phyloP scores from a whole-genome alignment of 495 filamentous ascomycete species.

The Trichodelitschia bisporula region DNA sequence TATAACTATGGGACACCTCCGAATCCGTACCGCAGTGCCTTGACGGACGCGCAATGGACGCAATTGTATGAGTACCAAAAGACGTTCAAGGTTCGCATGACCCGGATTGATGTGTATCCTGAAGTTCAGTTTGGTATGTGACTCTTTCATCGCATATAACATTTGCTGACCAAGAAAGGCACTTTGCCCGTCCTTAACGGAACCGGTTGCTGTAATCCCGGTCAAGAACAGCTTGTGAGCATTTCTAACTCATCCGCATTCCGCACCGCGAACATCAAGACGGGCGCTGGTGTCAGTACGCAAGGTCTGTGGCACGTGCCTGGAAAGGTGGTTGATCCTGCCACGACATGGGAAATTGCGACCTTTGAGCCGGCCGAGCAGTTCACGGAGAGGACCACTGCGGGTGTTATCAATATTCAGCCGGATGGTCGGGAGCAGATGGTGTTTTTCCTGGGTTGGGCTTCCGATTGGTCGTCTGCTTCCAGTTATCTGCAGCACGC shows the following conservation, averaged over 20 bases:
- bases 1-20: slow-evolving; percentile 26
- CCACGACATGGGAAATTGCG: slow-evolving; percentile 27
- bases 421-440: slow-evolving; percentile 28
- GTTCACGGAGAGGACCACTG: slow-evolving; percentile 16
- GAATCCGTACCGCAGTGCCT: slow-evolving; percentile 23
- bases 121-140: background rate
- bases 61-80: background rate
- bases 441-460: slow-evolving; percentile 32
- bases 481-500: slow-evolving; percentile 34
- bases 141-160: too few relatives aligned
- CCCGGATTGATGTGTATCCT: background rate
- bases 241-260: slow-evolving; percentile 25
- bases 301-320: slow-evolving; percentile 32
- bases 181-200: slow-evolving; percentile 9
- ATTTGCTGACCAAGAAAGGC: too few relatives aligned
- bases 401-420: slow-evolving; percentile 36
- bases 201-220: slow-evolving; percentile 22
- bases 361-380: slow-evolving; percentile 19
- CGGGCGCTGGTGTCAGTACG: slow-evolving; percentile 25
- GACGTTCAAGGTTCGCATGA: background rate
- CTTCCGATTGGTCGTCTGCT: slow-evolving; percentile 28
- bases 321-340: slow-evolving; percentile 25
- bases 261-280: slow-evolving; percentile 24
- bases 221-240: slow-evolving; percentile 26
- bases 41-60: slow-evolving; percentile 15